Conservation (phyloP, 2,329 filamentous ascomycete genomes). For the Sphaerulina musiva region DNA sequence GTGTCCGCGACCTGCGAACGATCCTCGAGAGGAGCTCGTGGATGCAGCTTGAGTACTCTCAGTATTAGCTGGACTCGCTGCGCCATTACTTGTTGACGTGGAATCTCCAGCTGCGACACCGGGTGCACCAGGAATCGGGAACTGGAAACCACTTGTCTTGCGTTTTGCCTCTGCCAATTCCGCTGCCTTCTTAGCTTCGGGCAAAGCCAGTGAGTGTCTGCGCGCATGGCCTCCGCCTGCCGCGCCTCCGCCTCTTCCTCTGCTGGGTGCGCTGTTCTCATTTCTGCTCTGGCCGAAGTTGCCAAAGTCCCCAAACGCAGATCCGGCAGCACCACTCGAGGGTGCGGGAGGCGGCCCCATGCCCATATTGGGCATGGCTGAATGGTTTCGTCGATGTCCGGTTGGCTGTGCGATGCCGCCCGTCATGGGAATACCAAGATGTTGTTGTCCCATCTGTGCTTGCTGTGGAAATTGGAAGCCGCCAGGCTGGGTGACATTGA, state of each 20-base stretch:
- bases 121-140: conserved; percentile 68
- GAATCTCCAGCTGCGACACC: conserved; percentile 48
- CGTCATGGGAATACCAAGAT: conserved; percentile 65
- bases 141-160: conserved; percentile 89
- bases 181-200: conserved; percentile 95
- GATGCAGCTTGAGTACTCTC: conserved; percentile 22
- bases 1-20: conserved; percentile 44
- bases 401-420: conserved; percentile 65
- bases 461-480: conserved; percentile 83
- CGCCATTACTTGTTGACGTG: conserved; percentile 45
- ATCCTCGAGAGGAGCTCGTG: conserved; percentile 29
- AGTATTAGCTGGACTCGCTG: conserved; percentile 50
- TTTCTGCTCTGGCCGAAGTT: conserved; percentile 42
- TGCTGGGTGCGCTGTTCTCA: conserved; percentile 60
- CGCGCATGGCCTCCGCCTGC: conserved; percentile 75
- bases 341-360: conserved; percentile 76
- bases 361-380: conserved; percentile 84
- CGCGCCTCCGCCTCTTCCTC: conserved; percentile 65
- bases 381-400: conserved; percentile 95
- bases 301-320: conserved; percentile 71
- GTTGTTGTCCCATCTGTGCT: conserved; percentile 51
- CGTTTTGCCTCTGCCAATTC: conserved; percentile 95
- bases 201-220: conserved; percentile 87
- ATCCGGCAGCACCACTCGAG: conserved; percentile 75
- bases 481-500: conserved; percentile 60